Evolutionary conservation across 179 eudicot genomes (phyloP).

Genomic region (Dionaea muscipula): DNA sequence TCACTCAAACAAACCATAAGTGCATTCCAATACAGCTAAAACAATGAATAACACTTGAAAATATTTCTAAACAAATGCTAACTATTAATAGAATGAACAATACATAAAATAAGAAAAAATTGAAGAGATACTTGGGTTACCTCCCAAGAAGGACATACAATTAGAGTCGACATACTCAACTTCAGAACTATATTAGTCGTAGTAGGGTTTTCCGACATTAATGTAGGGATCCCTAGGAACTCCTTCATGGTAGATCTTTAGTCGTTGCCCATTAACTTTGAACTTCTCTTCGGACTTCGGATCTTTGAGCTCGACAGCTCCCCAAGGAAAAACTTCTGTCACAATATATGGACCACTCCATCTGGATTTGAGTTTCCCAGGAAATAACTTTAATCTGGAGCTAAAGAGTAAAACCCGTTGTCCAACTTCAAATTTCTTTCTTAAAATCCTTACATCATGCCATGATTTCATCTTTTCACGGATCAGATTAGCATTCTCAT

Average conservation of each 20-base stretch:
- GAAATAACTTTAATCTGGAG: neutral
- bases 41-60: too few relatives aligned
- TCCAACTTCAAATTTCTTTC: neutral
- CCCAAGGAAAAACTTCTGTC: neutral
- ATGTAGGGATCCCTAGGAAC: too few relatives aligned
- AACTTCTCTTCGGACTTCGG: neutral
- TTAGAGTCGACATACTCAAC: too few relatives aligned
- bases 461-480: neutral
- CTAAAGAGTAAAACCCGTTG: neutral
- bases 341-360: neutral
- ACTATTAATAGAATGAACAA: too few relatives aligned
- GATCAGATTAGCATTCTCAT: neutral
- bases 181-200: too few relatives aligned
- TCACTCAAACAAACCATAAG: too few relatives aligned
- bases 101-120: too few relatives aligned
- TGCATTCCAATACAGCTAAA: too few relatives aligned
- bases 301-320: neutral
- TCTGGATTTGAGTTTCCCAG: neutral
- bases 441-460: neutral
- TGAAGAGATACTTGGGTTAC: too few relatives aligned
- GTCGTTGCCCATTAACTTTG: slow-evolving; percentile 1
- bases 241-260: slow-evolving; percentile 3
- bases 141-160: too few relatives aligned
- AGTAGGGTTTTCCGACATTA: too few relatives aligned
- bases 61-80: too few relatives aligned